Percentiles rank a stretch among this genome's conserved stretches.
phyloP scores from a whole-genome alignment of 208 protist genomes.

The Trypanosomatidae sp. region DNA sequence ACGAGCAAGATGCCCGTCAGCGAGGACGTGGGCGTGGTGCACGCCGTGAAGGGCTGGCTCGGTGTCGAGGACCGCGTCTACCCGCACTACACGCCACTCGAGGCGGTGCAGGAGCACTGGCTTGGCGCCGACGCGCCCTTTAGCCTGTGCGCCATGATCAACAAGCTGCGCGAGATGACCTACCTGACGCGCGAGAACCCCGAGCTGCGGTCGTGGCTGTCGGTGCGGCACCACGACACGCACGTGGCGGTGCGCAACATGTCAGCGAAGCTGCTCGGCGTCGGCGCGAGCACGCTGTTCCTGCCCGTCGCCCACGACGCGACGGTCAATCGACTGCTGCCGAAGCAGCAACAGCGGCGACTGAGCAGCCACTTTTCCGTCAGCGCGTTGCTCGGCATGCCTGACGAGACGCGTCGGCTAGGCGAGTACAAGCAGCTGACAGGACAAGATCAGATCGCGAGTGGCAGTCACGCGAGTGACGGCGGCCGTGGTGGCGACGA shows the following conservation, averaged over 20 bases:
- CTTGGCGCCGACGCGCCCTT: constrained; percentile 81
- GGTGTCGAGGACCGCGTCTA: constrained; percentile 74
- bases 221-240: constrained; percentile 56
- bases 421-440: constrained; percentile 75
- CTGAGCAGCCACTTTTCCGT: constrained; percentile 66
- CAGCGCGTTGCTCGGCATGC: constrained; percentile 59
- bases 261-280: constrained; percentile 66
- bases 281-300: constrained; percentile 74
- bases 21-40: constrained; percentile 57
- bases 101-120: constrained; percentile 85
- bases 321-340: constrained; percentile 75
- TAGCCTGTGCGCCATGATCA: constrained; percentile 65
- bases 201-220: constrained; percentile 83
- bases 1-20: constrained; percentile 49
- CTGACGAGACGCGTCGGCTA: constrained; percentile 67
- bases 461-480: background rate
- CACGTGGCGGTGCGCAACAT: constrained; percentile 75
- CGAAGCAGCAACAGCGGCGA: constrained; percentile 66
- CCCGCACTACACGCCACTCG: constrained; percentile 80
- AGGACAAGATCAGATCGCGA: constrained; percentile 10
- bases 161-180: constrained; percentile 83
- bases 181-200: constrained; percentile 79
- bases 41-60: constrained; percentile 82
- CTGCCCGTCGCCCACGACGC: constrained; percentile 57
- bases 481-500: background rate